Evolutionary conservation across 1,284 basidiomycete genomes (phyloP), one percentile per base, ranked within the genome.

Genomic region (Cerrena zonata): DNA sequence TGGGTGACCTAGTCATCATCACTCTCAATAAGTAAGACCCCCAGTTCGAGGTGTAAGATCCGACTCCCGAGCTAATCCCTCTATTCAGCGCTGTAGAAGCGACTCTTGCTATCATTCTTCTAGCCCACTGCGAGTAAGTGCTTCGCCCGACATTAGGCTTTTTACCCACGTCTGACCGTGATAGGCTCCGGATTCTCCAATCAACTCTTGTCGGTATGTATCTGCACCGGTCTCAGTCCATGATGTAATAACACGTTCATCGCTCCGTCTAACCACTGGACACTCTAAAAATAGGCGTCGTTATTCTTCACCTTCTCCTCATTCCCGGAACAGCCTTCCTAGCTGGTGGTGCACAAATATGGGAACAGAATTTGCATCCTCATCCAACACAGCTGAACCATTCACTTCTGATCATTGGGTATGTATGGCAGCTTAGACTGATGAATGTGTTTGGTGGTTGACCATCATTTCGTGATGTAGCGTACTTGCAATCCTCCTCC

Each of bases 391-490:
- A 86, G 54, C 68, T 86, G 3, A 86, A 86, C 56, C 81, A 84
- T 50, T 76, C 80, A 1, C 65, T 87, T n/a, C 70, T 86, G 5
- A 79, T 76, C 0, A 71, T 86, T 54, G 84, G 84, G 83, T 83
- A 51, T 11, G 71, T 27, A 26, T 24, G 23, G 42, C 27, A 24
- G 22, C 21, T 50, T 38, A 15, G 25, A 18, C 30, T 15, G 1
- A 38, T 36, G 34, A n/a, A 36, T 36, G n/a, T n/a, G 34, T 11
- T 11, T 36, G 34, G n/a, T 11, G 11, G 11, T 11, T 11, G n/a
- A 36, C 34, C 11, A n/a, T n/a, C n/a, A n/a, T n/a, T n/a, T n/a
- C 19, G 22, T 45, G 13, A 22, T 44, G 26, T 56, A 86, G 84
- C 18, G 80, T 86, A 1, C 61, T 87, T 54, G 73, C 78, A 13